These are phyloP conservation scores for Acer campestre DNA, from an alignment of 345 rosid genomes.

Conservation along the genomic window DNA sequence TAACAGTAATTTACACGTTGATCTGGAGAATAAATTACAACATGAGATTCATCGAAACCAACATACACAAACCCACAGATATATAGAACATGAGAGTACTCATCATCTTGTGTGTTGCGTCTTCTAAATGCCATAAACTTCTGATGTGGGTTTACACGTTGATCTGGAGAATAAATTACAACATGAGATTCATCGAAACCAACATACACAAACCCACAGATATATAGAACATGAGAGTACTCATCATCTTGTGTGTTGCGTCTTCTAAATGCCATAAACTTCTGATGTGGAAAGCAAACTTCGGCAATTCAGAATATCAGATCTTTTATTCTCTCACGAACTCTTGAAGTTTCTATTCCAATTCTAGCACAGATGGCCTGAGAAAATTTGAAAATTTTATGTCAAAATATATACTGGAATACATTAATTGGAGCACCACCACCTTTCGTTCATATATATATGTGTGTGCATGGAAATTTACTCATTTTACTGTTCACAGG, in stretches of 20 bases:
- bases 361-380: constrained; percentile 29
- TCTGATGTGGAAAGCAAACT: neutral
- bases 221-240: neutral
- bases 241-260: neutral
- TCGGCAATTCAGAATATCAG: constrained; percentile 10
- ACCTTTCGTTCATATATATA: no score
- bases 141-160: neutral
- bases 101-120: neutral
- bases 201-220: no score
- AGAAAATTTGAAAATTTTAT: neutral
- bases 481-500: no score
- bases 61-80: no score
- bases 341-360: constrained; percentile 31
- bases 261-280: neutral
- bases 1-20: neutral
- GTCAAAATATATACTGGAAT: neutral
- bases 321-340: constrained; percentile 26
- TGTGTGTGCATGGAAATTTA: no score
- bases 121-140: neutral
- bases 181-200: neutral
- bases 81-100: neutral
- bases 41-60: neutral
- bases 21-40: neutral
- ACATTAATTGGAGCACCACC: no score
- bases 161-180: neutral